Evolutionary conservation across 2,329 filamentous ascomycete genomes (phyloP), one percentile per base, ranked within the genome.

Genomic region (Phaeosphaeriaceae sp.): DNA sequence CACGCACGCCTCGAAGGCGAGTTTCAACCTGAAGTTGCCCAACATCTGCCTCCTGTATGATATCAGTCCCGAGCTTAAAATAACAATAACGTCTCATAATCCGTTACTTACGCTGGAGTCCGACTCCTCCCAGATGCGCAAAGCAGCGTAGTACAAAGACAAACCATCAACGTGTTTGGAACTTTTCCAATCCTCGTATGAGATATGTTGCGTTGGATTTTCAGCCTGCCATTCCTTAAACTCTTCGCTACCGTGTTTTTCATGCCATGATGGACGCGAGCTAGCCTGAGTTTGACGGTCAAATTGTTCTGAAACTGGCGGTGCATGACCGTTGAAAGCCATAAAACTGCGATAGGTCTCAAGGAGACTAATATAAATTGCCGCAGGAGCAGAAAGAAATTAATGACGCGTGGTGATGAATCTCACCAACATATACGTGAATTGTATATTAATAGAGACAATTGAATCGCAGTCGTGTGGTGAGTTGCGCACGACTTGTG

Each of bases 121-220:
- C 12, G 57, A 57, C 43, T 67, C 66, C 9, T 68, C 60, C 55
- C 63, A 68, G 18, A 68, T 58, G 34, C 61, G 52, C 37, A 66
- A 42, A 40, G 68, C 61, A 15, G 66, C 60, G 45, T 68, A 61
- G 50, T 66, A 71, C 15, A 72, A 46, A 45, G 62, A 67, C 16
- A 64, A 56, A 13, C 68, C 67, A 21, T 64, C 58, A 17, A 61
- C 59, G 42, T 65, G 58, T 34, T 65, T 48, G 16, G 64, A 67
- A 40, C 50, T 46, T 23, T 60, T 54, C 70, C 70, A 72, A 13
- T 60, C 63, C 15, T 70, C 64, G 50, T 71, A 71, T 23, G 60
- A 56, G 42, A 68, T 53, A 18, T 60, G 46, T 44, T 63, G 50
- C 26, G 53, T 48, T 16, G 61, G 56, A 48, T 59, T 50, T 32